phyloP scores from a whole-genome alignment of 1,284 basidiomycete genomes.

The Cryptococcus depauperatus region DNA sequence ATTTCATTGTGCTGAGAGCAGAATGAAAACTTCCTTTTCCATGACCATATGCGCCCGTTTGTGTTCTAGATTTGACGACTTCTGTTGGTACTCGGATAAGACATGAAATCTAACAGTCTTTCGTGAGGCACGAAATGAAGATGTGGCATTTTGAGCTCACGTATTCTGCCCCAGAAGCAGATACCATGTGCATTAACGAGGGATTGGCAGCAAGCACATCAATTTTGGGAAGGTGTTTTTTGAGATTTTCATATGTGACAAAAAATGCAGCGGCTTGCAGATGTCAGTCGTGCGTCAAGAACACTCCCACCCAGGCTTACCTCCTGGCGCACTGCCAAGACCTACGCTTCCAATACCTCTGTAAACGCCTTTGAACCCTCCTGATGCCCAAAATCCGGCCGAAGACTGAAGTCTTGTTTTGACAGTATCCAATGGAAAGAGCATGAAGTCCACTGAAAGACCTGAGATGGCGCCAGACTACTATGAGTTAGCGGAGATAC shows the following conservation, averaged over 20 bases:
- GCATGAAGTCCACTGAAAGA: constrained; percentile 83
- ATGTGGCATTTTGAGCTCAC: constrained; percentile 47
- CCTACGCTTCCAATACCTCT: constrained; percentile 91
- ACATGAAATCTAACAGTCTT: constrained; percentile 65
- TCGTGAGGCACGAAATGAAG: background rate
- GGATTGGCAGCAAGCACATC: constrained; percentile 50
- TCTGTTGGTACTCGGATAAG: constrained; percentile 90
- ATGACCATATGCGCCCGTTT: constrained; percentile 62
- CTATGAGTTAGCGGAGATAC: background rate
- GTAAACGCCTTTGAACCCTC: constrained; percentile 88
- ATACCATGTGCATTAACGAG: constrained; percentile 68
- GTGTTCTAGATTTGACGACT: constrained; percentile 78
- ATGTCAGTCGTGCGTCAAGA: background rate
- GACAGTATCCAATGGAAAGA: constrained; percentile 93
- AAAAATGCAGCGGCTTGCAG: constrained; percentile 83
- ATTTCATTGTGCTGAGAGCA: constrained; percentile 49
- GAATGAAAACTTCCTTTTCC: constrained; percentile 37
- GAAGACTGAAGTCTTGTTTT: constrained; percentile 89
- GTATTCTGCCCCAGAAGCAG: constrained; percentile 75
- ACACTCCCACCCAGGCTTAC: constrained; percentile 47
- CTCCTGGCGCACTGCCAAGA: constrained; percentile 91
- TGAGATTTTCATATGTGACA: constrained; percentile 84
- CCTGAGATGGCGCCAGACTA: constrained; percentile 82
- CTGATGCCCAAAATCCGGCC: constrained; percentile 75
- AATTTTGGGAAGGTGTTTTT: constrained; percentile 55